Conservation (phyloP, 2,329 filamentous ascomycete species). For the Ceratocystis smalleyi region DNA sequence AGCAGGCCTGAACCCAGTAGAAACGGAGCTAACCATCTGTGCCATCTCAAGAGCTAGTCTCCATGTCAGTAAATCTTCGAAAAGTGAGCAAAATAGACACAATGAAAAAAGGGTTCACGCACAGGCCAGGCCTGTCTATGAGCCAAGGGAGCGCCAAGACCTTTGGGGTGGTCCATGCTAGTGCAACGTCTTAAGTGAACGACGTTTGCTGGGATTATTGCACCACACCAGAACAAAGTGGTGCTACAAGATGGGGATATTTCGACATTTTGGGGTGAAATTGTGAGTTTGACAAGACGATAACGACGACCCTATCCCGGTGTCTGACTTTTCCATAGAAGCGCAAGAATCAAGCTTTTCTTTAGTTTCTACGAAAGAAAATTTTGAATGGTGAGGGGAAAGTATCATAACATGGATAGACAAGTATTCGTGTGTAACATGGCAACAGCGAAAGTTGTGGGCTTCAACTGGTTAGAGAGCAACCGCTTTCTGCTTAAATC, state of each 20-base stretch:
- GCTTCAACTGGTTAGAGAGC: background rate
- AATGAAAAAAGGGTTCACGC: background rate
- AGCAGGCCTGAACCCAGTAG: background rate
- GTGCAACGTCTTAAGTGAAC: background rate
- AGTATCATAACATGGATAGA: no score
- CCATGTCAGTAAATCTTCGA: background rate
- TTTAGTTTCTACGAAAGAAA: background rate
- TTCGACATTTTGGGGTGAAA: background rate
- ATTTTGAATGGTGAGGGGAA: background rate
- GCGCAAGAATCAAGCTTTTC: background rate
- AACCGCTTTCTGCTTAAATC: background rate
- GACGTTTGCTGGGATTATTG: conserved; percentile 6
- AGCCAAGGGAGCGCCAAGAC: background rate
- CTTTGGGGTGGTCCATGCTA: background rate
- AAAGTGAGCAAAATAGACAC: background rate
- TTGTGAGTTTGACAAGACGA: background rate
- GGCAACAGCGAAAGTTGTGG: background rate
- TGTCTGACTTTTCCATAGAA: background rate
- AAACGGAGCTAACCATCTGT: background rate
- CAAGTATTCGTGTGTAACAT: background rate
- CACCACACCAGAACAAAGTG: background rate
- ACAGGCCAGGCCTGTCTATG: background rate
- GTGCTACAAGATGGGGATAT: background rate
- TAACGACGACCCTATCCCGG: background rate
- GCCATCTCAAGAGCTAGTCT: no score